Conservation (phyloP, 2,329 filamentous ascomycete genomes). For the Penicillium expansum region DNA sequence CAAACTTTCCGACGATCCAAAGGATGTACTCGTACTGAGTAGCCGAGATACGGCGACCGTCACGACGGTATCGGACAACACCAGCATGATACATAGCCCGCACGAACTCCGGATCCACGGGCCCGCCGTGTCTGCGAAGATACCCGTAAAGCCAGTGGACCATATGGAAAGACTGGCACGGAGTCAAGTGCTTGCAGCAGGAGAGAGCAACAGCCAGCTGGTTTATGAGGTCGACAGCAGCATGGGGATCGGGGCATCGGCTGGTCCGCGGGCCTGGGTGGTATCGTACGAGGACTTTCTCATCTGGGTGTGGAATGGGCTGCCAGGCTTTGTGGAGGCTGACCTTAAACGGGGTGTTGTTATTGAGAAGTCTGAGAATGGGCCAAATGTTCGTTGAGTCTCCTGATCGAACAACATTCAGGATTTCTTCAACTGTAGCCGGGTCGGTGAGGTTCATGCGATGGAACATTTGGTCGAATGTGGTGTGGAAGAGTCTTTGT, state of each 20-base stretch:
- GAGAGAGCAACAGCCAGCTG: slow-evolving; percentile 47
- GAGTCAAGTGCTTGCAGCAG: slow-evolving; percentile 33
- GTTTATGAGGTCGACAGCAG: slow-evolving; percentile 45
- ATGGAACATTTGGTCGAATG: slow-evolving; percentile 32
- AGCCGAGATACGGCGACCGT: slow-evolving; percentile 34
- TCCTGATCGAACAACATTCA: slow-evolving; percentile 33
- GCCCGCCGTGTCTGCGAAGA: slow-evolving; percentile 43
- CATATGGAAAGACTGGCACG: slow-evolving; percentile 45
- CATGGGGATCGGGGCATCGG: slow-evolving; percentile 32
- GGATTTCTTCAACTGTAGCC: slow-evolving; percentile 30
- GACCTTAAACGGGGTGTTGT: slow-evolving; percentile 40
- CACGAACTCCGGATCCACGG: slow-evolving; percentile 44
- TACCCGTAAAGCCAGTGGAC: slow-evolving; percentile 50
- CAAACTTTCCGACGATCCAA: slow-evolving; percentile 41
- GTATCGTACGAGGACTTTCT: slow-evolving; percentile 29
- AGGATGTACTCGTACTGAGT: slow-evolving; percentile 46
- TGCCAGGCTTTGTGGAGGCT: slow-evolving; percentile 35
- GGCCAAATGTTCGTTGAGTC: slow-evolving; percentile 27
- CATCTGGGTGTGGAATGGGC: slow-evolving; percentile 21
- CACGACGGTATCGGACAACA: slow-evolving; percentile 44
- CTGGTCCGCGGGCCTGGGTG: slow-evolving; percentile 20
- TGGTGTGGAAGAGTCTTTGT: slow-evolving; percentile 26
- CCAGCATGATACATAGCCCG: slow-evolving; percentile 52
- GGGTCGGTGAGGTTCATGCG: slow-evolving; percentile 36
- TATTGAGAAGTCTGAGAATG: slow-evolving; percentile 35